Evolutionary conservation across 1,284 basidiomycete genomes (phyloP).

Genomic region (Cryptococcus sp.): DNA sequence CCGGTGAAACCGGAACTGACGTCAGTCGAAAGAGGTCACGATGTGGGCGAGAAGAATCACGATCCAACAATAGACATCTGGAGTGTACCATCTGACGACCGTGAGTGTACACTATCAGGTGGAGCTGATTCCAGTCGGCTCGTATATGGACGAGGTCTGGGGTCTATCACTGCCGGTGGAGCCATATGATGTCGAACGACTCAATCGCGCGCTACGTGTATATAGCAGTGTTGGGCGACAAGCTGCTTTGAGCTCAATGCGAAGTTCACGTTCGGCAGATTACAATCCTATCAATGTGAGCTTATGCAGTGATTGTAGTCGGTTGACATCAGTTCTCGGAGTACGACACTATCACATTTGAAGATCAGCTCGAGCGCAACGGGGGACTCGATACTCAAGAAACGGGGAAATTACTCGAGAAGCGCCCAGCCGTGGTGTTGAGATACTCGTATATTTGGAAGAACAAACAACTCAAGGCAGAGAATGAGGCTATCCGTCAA

Average conservation of each 20-base stretch:
- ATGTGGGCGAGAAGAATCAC: slow-evolving; percentile 34
- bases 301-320: neutral
- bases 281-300: slow-evolving; percentile 35
- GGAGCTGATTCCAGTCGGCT: slow-evolving; percentile 14
- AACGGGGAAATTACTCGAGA: slow-evolving; percentile 32
- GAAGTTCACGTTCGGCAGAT: slow-evolving; percentile 22
- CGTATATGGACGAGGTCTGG: slow-evolving; percentile 34
- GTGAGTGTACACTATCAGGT: slow-evolving; percentile 18
- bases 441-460: slow-evolving; percentile 48
- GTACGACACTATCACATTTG: slow-evolving; percentile 33
- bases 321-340: slow-evolving; percentile 29
- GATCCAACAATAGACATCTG: slow-evolving; percentile 30
- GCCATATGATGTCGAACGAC: slow-evolving; percentile 32
- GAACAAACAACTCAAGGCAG: slow-evolving; percentile 41
- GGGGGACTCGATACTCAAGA: slow-evolving; percentile 45
- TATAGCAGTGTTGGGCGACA: slow-evolving; percentile 29
- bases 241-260: slow-evolving; percentile 27
- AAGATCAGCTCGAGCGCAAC: slow-evolving; percentile 33
- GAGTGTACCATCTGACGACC: slow-evolving; percentile 31
- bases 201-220: slow-evolving; percentile 26
- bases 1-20: neutral
- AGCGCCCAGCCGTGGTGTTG: slow-evolving; percentile 41
- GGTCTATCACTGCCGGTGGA: slow-evolving; percentile 32
- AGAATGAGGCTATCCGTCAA: slow-evolving; percentile 43
- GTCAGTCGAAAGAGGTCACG: slow-evolving; percentile 35